phyloP scores from a whole-genome alignment of 192 early-diverging fungal species.

The Rhizoclosmatium globosum region DNA sequence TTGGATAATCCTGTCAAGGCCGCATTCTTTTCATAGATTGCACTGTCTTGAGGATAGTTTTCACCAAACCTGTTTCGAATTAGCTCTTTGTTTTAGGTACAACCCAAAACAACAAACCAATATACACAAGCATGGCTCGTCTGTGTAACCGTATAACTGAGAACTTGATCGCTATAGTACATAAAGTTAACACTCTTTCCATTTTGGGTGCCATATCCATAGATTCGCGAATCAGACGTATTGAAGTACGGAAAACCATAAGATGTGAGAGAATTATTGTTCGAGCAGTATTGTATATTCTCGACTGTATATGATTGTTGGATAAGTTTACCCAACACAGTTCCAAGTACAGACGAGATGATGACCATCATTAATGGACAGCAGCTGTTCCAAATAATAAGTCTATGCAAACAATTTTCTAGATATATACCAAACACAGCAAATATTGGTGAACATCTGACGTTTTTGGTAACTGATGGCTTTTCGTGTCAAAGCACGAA shows the following conservation, averaged over 20 bases:
- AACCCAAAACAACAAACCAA: constrained; percentile 41
- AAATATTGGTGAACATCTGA: constrained; percentile 34
- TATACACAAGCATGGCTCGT: constrained; percentile 43
- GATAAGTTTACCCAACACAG: constrained; percentile 60
- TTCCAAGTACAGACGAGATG: constrained; percentile 64
- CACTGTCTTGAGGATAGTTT: constrained; percentile 38
- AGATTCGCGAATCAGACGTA: constrained; percentile 21
- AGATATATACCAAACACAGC: constrained; percentile 14
- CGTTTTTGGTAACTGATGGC: constrained; percentile 26
- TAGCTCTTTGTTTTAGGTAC: too few species aligned
- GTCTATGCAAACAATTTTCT: neutral
- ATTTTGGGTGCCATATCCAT: neutral
- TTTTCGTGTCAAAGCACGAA: constrained; percentile 40
- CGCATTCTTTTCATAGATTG: constrained; percentile 31
- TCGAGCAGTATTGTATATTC: constrained; percentile 53
- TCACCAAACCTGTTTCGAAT: constrained; percentile 24
- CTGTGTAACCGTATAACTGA: neutral
- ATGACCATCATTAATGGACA: constrained; percentile 76
- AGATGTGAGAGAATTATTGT: constrained; percentile 29
- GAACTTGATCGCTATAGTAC: neutral
- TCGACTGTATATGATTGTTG: constrained; percentile 41
- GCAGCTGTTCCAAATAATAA: neutral
- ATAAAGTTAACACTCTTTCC: constrained; percentile 30
- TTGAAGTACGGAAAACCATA: constrained; percentile 48
- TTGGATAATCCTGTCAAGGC: constrained; percentile 21